Evolutionary conservation across 148 eudicot genomes (phyloP), one percentile per base, ranked within the genome.

Genomic region (Rhododendron ovatum): DNA sequence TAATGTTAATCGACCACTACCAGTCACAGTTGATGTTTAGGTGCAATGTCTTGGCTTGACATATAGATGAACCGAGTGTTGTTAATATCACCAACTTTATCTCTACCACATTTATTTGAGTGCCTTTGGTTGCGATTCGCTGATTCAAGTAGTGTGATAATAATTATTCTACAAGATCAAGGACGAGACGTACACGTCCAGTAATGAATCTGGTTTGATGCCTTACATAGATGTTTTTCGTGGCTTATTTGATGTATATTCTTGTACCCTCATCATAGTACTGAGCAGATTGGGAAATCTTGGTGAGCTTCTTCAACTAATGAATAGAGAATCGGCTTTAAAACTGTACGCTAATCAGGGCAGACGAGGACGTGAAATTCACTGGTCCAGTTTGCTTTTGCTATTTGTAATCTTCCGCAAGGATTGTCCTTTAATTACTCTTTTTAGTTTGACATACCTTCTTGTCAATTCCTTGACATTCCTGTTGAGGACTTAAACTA

Each of bases 11-110:
- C 15, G 12, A 37, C 28, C 20, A 59, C 15, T 82, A 22, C 28
- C 11, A 82, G 53, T 83, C 61, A 55, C 51, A 63, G 8, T 53
- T 69, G 76, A 35, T 78, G 71, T n/a, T 88, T 87, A 35, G 28
- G 33, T 79, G 69, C 37, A 43, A 18, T 69, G 80, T 30, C 50
- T 53, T 81, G 47, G 81, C 84, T 80, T 76, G 51, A 67, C 26
- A 5, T 45, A 30, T 26, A 51, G 69, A 7, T 83, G 55, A 83
- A 53, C 12, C 2, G n/a, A 28, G 22, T 47, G n/a, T 83, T 83
- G 10, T 55, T 26, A 41, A 47, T 39, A 69, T 47, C 45, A 22
- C 26, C 48, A 18, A 22, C 57, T 82, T 7, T 28, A 63, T 18
- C 39, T 83, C 28, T 71, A 69, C 61, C 20, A 13, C 43, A 26